Percentiles rank a stretch among this genome's conserved stretches.
Conservation (phyloP, 371 early-diverging fungal species). For the Circinella minor region DNA sequence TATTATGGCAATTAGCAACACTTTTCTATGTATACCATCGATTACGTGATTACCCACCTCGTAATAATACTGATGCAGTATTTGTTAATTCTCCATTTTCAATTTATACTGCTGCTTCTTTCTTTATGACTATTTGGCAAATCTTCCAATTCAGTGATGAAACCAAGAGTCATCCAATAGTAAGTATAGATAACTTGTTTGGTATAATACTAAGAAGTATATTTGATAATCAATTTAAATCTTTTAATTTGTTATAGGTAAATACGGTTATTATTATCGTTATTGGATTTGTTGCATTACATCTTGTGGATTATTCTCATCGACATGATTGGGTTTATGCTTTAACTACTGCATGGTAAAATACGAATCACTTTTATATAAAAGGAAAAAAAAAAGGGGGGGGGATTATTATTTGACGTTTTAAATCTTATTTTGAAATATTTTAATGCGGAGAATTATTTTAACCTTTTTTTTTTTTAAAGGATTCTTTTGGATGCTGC, state of each 20-base stretch:
- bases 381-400: not conserved
- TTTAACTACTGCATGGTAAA: slow-evolving; percentile 52
- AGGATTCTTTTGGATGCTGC: slow-evolving; percentile 46
- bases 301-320: slow-evolving; percentile 50
- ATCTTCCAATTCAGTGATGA: slow-evolving; percentile 38
- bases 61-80: slow-evolving; percentile 36
- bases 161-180: slow-evolving; percentile 37
- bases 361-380: not conserved
- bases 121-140: slow-evolving; percentile 43
- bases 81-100: slow-evolving; percentile 56
- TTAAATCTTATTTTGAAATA: slow-evolving; percentile 8
- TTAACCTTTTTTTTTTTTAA: not conserved
- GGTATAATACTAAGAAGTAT: too few species aligned
- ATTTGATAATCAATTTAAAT: too few species aligned
- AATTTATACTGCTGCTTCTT: slow-evolving; percentile 41
- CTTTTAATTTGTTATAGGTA: slow-evolving; percentile 25
- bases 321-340: slow-evolving; percentile 56
- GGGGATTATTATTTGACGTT: not conserved
- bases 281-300: slow-evolving; percentile 45
- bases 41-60: slow-evolving; percentile 50
- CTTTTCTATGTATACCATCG: slow-evolving; percentile 48
- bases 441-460: not conserved
- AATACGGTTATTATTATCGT: slow-evolving; percentile 35
- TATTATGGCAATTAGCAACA: slow-evolving; percentile 49
- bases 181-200: slow-evolving; percentile 17